phyloP scores from a whole-genome alignment of 371 early-diverging fungal genomes.

The Nematocida parisii region DNA sequence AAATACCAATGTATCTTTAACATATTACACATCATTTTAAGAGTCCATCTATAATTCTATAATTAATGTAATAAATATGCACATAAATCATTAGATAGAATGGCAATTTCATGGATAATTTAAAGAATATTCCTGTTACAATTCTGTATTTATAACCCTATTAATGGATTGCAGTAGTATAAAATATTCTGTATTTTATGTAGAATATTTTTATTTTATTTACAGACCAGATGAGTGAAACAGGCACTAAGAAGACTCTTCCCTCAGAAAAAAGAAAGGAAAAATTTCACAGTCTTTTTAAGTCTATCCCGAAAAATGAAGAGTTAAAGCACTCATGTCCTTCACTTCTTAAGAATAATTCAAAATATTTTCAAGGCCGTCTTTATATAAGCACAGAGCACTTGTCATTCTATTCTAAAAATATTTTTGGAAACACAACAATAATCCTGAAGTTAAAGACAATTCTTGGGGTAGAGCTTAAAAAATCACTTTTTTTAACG shows the following conservation, averaged over 20 bases:
- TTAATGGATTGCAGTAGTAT: no score
- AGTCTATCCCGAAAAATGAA: slow-evolving; percentile 56
- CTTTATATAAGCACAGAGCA: slow-evolving; percentile 53
- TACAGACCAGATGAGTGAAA: slow-evolving; percentile 14
- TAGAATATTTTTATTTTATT: slow-evolving; percentile 8
- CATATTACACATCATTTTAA: no score
- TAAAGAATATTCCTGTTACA: no score
- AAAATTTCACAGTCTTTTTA: slow-evolving; percentile 50
- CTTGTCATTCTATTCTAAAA: slow-evolving; percentile 48
- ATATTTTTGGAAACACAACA: slow-evolving; percentile 42
- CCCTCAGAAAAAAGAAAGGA: slow-evolving; percentile 46
- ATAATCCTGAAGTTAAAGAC: slow-evolving; percentile 32
- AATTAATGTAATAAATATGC: no score
- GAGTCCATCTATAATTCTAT: no score
- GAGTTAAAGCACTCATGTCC: slow-evolving; percentile 37
- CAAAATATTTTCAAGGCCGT: slow-evolving; percentile 50
- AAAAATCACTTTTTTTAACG: slow-evolving; percentile 45
- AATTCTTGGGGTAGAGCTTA: slow-evolving; percentile 33
- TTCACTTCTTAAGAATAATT: slow-evolving; percentile 33
- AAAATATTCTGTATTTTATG: neutral
- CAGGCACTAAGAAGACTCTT: neutral
- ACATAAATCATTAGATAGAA: no score
- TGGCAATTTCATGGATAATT: no score
- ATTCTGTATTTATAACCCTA: no score
- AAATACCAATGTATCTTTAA: no score